phyloP scores from a whole-genome alignment of 805 yeast genomes.

The Kazachstania martiniae region DNA sequence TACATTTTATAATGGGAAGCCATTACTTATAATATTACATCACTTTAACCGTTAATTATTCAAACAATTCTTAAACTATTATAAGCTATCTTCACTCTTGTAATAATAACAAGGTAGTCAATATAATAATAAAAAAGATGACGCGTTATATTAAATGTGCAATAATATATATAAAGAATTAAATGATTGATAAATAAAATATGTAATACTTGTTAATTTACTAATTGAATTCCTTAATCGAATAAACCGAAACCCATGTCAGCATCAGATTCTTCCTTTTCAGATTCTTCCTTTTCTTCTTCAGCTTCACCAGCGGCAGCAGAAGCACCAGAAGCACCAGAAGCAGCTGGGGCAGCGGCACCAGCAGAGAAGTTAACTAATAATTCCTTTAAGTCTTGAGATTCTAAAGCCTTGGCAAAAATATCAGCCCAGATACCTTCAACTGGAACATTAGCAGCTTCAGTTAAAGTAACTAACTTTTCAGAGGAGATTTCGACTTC shows the following conservation, averaged over 20 bases:
- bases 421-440: conserved; percentile 76
- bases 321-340: conserved; percentile 36
- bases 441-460: conserved; percentile 56
- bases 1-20: conserved; percentile 28
- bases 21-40: conserved; percentile 21
- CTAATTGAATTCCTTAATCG: conserved; percentile 40
- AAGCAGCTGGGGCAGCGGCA: conserved; percentile 31
- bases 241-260: conserved; percentile 90
- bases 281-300: conserved; percentile 46
- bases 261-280: conserved; percentile 60
- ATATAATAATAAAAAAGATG: too few species aligned
- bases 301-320: conserved; percentile 32
- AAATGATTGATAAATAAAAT: not conserved
- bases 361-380: conserved; percentile 47
- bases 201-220: not conserved
- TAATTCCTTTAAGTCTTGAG: conserved; percentile 62
- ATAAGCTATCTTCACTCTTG: too few species aligned
- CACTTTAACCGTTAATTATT: conserved; percentile 16
- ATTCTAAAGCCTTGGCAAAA: conserved; percentile 73
- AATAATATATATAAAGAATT: too few species aligned
- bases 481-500: conserved; percentile 86
- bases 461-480: conserved; percentile 61
- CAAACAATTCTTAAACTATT: too few species aligned
- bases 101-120: too few species aligned
- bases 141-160: too few species aligned